Conservation (phyloP, 805 yeast species). For the Phaffomyces opuntiae region DNA sequence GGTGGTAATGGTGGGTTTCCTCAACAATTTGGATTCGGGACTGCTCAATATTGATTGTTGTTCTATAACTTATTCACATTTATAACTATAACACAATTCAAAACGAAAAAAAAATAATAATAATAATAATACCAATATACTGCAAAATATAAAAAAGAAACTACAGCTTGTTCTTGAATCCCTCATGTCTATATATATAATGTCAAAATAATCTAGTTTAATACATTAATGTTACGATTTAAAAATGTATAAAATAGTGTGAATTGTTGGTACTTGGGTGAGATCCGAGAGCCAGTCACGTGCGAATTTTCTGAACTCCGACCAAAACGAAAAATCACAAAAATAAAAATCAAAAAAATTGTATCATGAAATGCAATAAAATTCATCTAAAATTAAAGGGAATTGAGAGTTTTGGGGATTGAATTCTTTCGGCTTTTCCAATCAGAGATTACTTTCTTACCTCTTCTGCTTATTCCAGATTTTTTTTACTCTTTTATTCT, state of each 20-base stretch:
- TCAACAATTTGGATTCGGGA: constrained; percentile 7
- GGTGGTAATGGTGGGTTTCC: background rate
- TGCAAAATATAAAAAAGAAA: background rate
- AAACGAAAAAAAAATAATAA: background rate
- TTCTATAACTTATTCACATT: too few species aligned
- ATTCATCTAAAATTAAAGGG: too few species aligned
- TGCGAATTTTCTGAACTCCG: background rate
- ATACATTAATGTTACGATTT: constrained; percentile 2
- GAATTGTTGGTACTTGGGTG: too few species aligned
- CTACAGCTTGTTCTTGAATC: background rate
- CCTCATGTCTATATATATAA: constrained; percentile 2
- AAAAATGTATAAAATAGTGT: background rate
- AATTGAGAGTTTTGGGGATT: too few species aligned
- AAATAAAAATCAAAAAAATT: too few species aligned
- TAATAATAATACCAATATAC: background rate
- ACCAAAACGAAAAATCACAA: too few species aligned
- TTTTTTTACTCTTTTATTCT: too few species aligned
- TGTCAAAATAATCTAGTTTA: background rate
- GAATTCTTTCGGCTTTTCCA: too few species aligned
- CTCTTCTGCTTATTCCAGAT: too few species aligned
- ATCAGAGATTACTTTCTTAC: too few species aligned
- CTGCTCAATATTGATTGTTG: constrained; percentile 4
- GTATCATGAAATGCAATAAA: too few species aligned
- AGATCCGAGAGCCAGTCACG: background rate
- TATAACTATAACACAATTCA: background rate